A percentile compares a stretch with the other conserved stretches of the same genome.
phyloP scores from a whole-genome alignment of 192 early-diverging fungal species.

The Glomus cerebriforme region DNA sequence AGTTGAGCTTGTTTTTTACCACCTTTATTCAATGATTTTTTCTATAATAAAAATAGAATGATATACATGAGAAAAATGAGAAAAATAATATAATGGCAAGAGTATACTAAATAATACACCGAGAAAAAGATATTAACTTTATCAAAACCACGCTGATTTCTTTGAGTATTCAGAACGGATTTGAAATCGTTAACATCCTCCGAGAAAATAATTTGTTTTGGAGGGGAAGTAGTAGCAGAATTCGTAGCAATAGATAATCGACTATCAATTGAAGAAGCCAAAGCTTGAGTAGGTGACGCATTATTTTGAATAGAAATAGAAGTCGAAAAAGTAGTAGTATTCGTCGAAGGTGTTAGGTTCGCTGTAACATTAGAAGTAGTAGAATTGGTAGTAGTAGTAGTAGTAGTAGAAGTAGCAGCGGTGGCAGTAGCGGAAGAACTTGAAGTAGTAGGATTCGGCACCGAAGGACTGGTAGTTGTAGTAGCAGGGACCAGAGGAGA shows the following conservation, averaged over 20 bases:
- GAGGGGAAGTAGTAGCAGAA: constrained; percentile 15
- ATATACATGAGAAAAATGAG: neutral
- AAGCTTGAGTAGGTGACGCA: neutral
- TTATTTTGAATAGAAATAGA: neutral
- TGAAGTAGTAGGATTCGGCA: neutral
- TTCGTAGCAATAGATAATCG: neutral
- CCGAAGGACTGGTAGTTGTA: neutral
- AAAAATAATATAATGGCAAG: neutral
- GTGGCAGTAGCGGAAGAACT: neutral
- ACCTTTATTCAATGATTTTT: constrained; percentile 36
- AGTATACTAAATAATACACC: neutral
- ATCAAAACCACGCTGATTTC: constrained; percentile 40
- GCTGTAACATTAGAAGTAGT: neutral
- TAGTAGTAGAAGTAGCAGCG: neutral
- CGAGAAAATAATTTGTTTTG: neutral
- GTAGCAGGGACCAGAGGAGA: constrained; percentile 1
- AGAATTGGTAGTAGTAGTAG: neutral
- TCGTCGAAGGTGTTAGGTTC: neutral
- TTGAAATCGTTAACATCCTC: constrained; percentile 35
- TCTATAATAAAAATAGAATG: too few relatives aligned
- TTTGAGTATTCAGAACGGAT: constrained; percentile 33
- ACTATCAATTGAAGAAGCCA: neutral
- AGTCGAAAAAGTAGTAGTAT: neutral
- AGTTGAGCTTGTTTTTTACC: constrained; percentile 41
- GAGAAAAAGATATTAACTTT: constrained; percentile 33